Evolutionary conservation across 768 basidiomycete species (phyloP), one percentile per base, ranked within the genome.

Genomic region (Boletus bicolor): DNA sequence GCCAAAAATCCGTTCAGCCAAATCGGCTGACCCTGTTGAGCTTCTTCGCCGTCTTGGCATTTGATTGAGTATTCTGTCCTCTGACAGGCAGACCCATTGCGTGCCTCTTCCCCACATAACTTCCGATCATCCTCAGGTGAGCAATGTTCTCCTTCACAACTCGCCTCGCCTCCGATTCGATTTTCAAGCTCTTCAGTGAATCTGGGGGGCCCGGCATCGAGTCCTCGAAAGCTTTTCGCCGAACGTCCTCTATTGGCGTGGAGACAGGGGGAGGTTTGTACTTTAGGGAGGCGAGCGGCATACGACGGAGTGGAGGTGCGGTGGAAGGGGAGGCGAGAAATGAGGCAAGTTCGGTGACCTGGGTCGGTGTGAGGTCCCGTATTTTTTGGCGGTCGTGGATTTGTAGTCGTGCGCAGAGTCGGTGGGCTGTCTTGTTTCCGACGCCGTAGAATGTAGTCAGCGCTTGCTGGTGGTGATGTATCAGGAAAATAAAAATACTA

Each of bases 11-110:
- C 35, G n/a, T 53, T 68, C 66, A 78, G 45, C 70, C 69, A 63
- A 77, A 73, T 54, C 95, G 80, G 54, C 89, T 87, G 61, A 95
- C 73, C 67, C 83, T 81, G 78, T 98, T 98, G 74, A 98, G 84
- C 73, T 86, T 93, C 73, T 76, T 87, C 35, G 96, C 96, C 44
- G 93, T 96, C 73, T 79, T 84, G 51, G 92, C 93, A 67, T 98
- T 98, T 52, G 82, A 87, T 72, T 86, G 87, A 5, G 95, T 98
- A 53, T 87, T 87, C 74, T 98, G 96, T 54, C 96, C 96, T 71
- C 96, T 82, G 57, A 98, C 96, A 4, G 96, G 96, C 44, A 96
- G 73, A 55, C 86, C 84, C 86, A 94, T 92, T 8, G 93, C 93
- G 70, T 98, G 96, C 72, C 94, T 78, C 77, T 85, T 84, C 48